Conservation (phyloP, 768 basidiomycete species). For the Paxillus rubicundulus region DNA sequence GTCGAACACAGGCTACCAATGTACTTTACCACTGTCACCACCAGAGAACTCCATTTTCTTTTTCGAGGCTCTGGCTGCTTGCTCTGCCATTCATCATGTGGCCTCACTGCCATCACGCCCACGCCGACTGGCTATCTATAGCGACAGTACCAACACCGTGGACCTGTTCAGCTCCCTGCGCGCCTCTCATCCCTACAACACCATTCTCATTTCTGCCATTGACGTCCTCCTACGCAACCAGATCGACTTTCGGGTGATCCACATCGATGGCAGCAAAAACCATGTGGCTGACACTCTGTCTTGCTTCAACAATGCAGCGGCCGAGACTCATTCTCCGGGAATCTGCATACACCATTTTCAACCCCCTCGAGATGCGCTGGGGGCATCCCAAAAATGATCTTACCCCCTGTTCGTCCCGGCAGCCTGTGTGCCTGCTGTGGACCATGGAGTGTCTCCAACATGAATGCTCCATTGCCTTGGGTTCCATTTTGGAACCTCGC, state of each 20-base stretch:
- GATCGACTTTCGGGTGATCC: slow-evolving; percentile 23
- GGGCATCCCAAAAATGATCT: not conserved
- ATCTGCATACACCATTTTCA: no score
- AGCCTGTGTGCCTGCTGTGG: not conserved
- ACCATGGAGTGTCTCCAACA: no score
- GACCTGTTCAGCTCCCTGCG: no score
- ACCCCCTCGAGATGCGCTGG: not conserved
- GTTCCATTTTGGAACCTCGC: no score
- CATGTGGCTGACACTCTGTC: slow-evolving; percentile 17
- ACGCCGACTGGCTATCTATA: no score
- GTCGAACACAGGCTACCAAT: not conserved
- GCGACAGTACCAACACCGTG: no score
- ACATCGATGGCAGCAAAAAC: slow-evolving; percentile 22
- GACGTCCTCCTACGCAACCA: slow-evolving; percentile 11
- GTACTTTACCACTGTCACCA: not conserved
- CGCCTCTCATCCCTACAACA: slow-evolving; percentile 17
- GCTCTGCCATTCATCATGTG: not conserved
- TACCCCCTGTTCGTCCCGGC: not conserved
- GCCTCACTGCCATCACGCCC: slow-evolving; percentile 30
- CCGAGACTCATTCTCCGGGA: not conserved
- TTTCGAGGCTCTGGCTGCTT: slow-evolving; percentile 19
- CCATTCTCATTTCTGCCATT: slow-evolving; percentile 11
- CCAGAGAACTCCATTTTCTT: slow-evolving; percentile 30
- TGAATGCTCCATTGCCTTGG: no score
- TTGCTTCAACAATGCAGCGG: not conserved